Conservation (phyloP, 371 early-diverging fungal species). For the Furculomyces boomerangus region DNA sequence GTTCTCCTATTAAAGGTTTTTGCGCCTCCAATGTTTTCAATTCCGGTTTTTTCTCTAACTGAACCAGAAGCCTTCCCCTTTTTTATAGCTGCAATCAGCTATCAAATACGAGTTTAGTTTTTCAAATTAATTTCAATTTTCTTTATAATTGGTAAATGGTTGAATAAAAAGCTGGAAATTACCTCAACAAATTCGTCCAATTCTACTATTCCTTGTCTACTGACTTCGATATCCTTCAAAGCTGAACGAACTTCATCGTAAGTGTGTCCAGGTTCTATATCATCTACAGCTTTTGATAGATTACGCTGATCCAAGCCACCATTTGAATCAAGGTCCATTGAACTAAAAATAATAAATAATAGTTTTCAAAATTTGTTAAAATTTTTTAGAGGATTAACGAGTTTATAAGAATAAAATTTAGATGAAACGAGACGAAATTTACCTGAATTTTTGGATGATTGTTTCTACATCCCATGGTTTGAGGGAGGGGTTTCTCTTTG, state of each 20-base stretch:
- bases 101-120: neutral
- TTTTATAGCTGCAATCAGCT: slow-evolving; percentile 37
- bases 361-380: neutral
- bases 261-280: slow-evolving; percentile 42
- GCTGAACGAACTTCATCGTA: slow-evolving; percentile 62
- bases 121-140: neutral
- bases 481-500: slow-evolving; percentile 22
- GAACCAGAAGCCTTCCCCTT: slow-evolving; percentile 24
- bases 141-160: neutral
- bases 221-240: slow-evolving; percentile 48
- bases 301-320: slow-evolving; percentile 57
- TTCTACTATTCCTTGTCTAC: slow-evolving; percentile 52
- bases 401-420: neutral
- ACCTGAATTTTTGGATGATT: slow-evolving; percentile 16
- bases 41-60: slow-evolving; percentile 7
- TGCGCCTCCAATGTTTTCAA: slow-evolving; percentile 23
- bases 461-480: slow-evolving; percentile 29
- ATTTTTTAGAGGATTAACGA: neutral
- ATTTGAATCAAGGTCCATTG: slow-evolving; percentile 50
- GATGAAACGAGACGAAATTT: slow-evolving; percentile 8
- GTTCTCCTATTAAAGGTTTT: slow-evolving; percentile 29
- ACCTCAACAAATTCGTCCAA: slow-evolving; percentile 72
- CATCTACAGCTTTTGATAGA: slow-evolving; percentile 44
- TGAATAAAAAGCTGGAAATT: slow-evolving; percentile 7
- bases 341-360: slow-evolving; percentile 21